These are phyloP conservation scores for Prunus yedoensis DNA, from an alignment of 331 rosid genomes.

Conservation along the genomic window DNA sequence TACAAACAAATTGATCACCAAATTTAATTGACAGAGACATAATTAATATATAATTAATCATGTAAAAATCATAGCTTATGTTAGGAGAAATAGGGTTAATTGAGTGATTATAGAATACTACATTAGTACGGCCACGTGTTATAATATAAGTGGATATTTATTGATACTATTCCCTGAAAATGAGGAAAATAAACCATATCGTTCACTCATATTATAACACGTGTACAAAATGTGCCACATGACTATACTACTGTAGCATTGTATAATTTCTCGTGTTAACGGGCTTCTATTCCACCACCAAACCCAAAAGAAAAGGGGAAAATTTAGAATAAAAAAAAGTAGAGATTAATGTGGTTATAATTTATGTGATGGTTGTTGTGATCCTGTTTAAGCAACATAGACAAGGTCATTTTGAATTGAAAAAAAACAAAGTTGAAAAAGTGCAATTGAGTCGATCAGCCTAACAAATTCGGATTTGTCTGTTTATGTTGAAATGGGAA, in stretches of 20 bases:
- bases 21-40: conserved; percentile 3
- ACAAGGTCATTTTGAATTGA: not conserved
- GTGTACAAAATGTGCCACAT: too few species aligned
- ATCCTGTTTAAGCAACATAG: not conserved
- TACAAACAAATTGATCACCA: conserved; percentile 29
- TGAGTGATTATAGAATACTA: too few species aligned
- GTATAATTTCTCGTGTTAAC: too few species aligned
- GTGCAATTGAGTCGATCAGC: not conserved
- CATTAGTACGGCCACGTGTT: too few species aligned
- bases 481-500: not conserved
- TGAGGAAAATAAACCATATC: too few species aligned
- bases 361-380: not conserved
- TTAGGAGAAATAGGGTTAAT: not conserved
- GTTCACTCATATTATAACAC: too few species aligned
- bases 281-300: not conserved
- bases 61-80: not conserved
- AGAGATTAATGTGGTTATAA: not conserved
- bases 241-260: too few species aligned
- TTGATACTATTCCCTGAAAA: too few species aligned
- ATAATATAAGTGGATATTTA: too few species aligned
- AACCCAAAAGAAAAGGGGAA: not conserved
- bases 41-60: not conserved
- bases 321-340: not conserved
- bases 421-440: not conserved
- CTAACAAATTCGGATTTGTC: not conserved